Base-by-base conservation (phyloP, 306 rosid genomes). In the Cercis canadensis region DNA sequence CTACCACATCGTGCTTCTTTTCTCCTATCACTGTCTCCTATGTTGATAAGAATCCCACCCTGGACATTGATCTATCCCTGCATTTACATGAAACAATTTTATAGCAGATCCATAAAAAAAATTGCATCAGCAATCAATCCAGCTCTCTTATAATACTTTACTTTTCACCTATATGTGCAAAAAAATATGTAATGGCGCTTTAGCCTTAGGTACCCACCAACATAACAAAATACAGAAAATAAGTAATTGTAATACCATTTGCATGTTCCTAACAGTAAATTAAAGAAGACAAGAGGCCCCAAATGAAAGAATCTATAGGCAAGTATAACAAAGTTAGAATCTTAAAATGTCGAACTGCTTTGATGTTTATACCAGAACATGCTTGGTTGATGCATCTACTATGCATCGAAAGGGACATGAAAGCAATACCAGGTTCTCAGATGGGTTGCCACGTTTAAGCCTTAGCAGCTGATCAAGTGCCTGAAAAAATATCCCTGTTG, bases 11-110 rank as follows among this genome's bases (percentile, higher is more conserved):
- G 75, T 70, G 81, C 67, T 67, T 78, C 77, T 73, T 69, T 62
- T 78, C 75, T 73, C 75, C 76, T 24, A 70, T 83, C 92, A 78
- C 77, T 59, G 60, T 80, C 85, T 69, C 63, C 36, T 40, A 39
- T 75, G 82, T 75, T 78, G 82, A 79, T 84, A 83, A 87, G 89
- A 81, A 79, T 85, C 80, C 72, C 70, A 70, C 76, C 74, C 61
- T 68, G 52, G 59, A 76, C 52, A 40, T 37, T 80, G 57, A 80
- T 75, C 72, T 62, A 57, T 44, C 43, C 53, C 65, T 57, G 43
- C 63, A 49, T 52, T 57, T n/a, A 31, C 40, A 59, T 72, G 46
- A 41, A 65, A 49, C 50, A 18, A 34, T 71, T 21, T 13, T 57
- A 51, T 18, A 36, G 49, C 41, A 6, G 36, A 62, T 54, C 15